Evolutionary conservation across 2,329 filamentous ascomycete species (phyloP), one percentile per base, ranked within the genome.

Genomic region (Microcyclospora pomicola): DNA sequence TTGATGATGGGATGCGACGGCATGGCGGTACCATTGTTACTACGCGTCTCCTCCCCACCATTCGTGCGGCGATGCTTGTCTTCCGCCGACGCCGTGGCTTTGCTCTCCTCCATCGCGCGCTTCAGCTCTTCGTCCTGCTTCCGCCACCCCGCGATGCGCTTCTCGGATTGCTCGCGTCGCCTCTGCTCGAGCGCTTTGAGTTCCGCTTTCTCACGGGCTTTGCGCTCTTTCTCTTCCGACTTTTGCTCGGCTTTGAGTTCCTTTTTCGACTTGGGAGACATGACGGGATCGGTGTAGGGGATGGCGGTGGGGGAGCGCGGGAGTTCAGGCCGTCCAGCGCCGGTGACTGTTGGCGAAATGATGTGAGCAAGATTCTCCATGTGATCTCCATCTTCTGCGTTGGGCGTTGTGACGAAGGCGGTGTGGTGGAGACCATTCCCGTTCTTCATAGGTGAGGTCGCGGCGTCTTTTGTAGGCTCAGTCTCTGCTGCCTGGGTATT

Each of bases 161-260:
- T 58, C 5, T 43, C 44, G 14, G 52, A 50, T n/a, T 44, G 45
- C 27, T 59, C 56, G 35, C 52, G 52, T 16, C 54, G 49, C 39
- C 53, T 55, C 27, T 46, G 45, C n/a, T 55, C 48, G 5, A 44
- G 49, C 38, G 70, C 70, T 33, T 72, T 64, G 44, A 66, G 71
- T 40, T 68, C 64, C 37, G 73, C 73, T 58, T 79, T 80, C 46
- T 70, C 67, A 31, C 71, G 66, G 45, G 54, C 64, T 49, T 72
- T 73, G 34, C 67, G 65, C 33, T 73, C 72, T 47, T 76, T 77
- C 40, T 75, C 72, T 52, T 72, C 71, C 30, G 60, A 61, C 29
- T 65, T 67, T 32, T 61, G 61, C 44, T 82, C 82, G 61, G 78
- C 87, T 67, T 79, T 85, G 41, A 75, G 75, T 27, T 73, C 73